Conservation (phyloP, 2,329 filamentous ascomycete genomes). For the Teratosphaeria destructans region DNA sequence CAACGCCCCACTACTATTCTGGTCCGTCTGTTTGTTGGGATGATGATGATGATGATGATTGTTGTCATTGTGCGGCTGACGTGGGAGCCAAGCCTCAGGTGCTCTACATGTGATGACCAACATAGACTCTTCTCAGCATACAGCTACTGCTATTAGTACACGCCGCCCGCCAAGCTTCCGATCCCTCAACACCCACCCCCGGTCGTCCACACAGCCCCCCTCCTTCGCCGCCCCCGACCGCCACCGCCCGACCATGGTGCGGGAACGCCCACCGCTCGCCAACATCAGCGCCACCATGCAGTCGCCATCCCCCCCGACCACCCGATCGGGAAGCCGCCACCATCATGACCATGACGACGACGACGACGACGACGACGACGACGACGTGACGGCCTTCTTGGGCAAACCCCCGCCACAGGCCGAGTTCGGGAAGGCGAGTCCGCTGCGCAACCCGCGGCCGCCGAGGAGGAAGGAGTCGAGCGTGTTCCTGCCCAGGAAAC, state of each 20-base stretch:
- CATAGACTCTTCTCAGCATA: too few species aligned
- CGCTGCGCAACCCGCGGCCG: conserved; percentile 38
- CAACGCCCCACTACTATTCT: too few species aligned
- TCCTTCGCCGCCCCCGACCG: background rate
- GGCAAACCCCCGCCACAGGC: conserved; percentile 18
- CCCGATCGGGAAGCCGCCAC: background rate
- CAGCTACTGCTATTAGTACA: too few species aligned
- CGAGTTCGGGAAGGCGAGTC: conserved; percentile 51
- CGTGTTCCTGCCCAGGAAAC: conserved; percentile 18
- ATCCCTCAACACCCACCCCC: conserved; percentile 14
- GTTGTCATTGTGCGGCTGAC: too few species aligned
- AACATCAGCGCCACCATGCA: conserved; percentile 26
- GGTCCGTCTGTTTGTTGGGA: too few species aligned
- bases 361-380: conserved; percentile 1
- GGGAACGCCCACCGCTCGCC: conserved; percentile 16
- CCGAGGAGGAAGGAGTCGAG: conserved; percentile 11
- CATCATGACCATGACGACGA: too few species aligned
- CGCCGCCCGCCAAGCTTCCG: conserved; percentile 6
- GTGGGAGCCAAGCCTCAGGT: too few species aligned
- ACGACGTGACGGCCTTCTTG: conserved; percentile 9
- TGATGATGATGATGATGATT: too few species aligned
- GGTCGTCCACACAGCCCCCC: conserved; percentile 10
- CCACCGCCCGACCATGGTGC: too few species aligned
- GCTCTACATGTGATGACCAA: too few species aligned
- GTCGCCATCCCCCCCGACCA: conserved; percentile 14